These are phyloP conservation scores for Medicago truncatula DNA, from an alignment of 306 rosid species.

Conservation along the genomic window DNA sequence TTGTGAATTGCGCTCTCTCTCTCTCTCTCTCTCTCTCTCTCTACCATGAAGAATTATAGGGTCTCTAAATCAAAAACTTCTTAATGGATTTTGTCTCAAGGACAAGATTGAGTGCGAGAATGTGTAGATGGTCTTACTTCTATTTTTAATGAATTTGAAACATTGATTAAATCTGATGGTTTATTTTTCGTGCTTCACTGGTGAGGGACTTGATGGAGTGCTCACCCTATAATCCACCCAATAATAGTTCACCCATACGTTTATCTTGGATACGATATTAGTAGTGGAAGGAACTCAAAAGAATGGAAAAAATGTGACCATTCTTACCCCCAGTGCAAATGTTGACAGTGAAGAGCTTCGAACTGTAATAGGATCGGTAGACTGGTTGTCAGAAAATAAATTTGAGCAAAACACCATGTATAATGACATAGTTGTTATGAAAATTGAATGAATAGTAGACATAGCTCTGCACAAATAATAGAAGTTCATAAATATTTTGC, in stretches of 20 bases:
- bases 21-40: too few species aligned
- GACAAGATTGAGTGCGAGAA: too few species aligned
- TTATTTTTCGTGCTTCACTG: too few species aligned
- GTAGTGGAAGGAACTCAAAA: slow-evolving; percentile 16
- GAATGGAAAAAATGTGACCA: neutral
- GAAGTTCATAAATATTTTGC: slow-evolving; percentile 22
- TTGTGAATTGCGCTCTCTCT: too few species aligned
- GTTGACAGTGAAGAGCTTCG: slow-evolving; percentile 69
- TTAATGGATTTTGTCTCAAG: too few species aligned
- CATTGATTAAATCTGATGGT: too few species aligned
- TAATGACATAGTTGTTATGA: slow-evolving; percentile 71
- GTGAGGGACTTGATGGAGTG: too few species aligned
- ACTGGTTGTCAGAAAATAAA: slow-evolving; percentile 64
- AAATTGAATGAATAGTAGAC: slow-evolving; percentile 84
- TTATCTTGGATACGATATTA: slow-evolving; percentile 10
- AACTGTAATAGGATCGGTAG: slow-evolving; percentile 52
- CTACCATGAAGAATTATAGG: too few species aligned
- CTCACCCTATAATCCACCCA: too few species aligned
- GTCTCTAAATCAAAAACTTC: too few species aligned
- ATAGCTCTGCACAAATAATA: slow-evolving; percentile 63
- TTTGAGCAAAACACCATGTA: slow-evolving; percentile 77
- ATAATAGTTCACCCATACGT: neutral
- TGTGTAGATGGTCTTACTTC: too few species aligned
- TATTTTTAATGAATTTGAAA: too few species aligned
- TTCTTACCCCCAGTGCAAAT: slow-evolving; percentile 75